Base-by-base conservation (phyloP, 1,284 basidiomycete genomes). In the Pseudozyma hubeiensis region DNA sequence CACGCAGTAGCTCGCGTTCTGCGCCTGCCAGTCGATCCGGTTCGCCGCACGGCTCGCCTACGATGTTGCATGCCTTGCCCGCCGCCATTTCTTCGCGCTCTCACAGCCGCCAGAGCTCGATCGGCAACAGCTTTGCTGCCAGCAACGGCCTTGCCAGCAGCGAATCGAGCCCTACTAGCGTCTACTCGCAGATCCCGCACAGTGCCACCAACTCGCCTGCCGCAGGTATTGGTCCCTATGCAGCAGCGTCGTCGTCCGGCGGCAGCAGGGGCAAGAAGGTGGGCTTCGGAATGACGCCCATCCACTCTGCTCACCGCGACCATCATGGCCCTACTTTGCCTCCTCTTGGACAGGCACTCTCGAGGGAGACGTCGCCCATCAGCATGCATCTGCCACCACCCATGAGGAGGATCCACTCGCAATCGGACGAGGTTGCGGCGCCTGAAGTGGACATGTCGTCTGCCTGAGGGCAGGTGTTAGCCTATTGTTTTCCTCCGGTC, bases 1-100 rank as follows among this genome's bases (percentile, higher is more conserved):
- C 53, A 11, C 68, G 77, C 43, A 70, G 55, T 63, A 81, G 60
- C 51, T 78, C 78, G 24, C 64, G 63, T 37, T 80, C 74, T 3
- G 80, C 79, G 31, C 77, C 79, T 33, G 73, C 64, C 39, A 76
- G 68, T 43, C 57, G 73, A 3, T 72, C 69, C 9, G 70, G 73
- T 37, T 76, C 75, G 17, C 77, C 77, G 24, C 65, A 72, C 24
- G 75, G 63, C 13, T 77, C 75, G 58, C 78, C 78, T 13, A 58
- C 55, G 5, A 52, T 74, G 58, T 45, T 65, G 41, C 47, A 49
- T 3, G 45, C 35, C 11, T 33, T 69, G 53, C 71, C 67, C n/a
- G 51, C 44, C 17, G 60, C 24, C 24, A 33, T 54, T 16, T 56
- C 64, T 29, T 71, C 65, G 17, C 60, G 71, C 24, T 66, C 76